Base-by-base conservation (phyloP, 73 alveolate genomes). In the Loxodes magnus region DNA sequence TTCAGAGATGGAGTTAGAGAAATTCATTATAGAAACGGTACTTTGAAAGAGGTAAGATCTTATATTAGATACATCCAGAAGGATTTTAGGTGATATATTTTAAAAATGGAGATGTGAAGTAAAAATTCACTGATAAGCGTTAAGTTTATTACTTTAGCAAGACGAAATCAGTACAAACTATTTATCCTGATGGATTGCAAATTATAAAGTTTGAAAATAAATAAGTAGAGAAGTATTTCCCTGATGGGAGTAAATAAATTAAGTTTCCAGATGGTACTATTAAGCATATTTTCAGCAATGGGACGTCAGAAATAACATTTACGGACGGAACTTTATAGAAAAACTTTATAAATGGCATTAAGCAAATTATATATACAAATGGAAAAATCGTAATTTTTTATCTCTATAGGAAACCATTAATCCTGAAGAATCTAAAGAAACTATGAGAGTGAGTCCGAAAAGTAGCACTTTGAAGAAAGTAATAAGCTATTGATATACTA, bases 81-180 rank as follows among this genome's bases (percentile, higher is more conserved):
- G 83, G 83, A 19, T 50, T 49, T 50, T 73, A 55, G 59, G 65
- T 69, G 35, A 59, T 69, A 4, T 27, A 59, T 38, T 69, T 69
- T 60, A 49, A 30, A 34, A 69, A 69, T 69, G 83, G 83, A n/a
- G 83, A 69, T 59, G 28, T 69, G 33, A 69, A 69, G 27, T 68
- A 55, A 17, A 57, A 33, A 41, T 69, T 25, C 31, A 73, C 83
- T 12, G 56, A 59, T 51, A 74, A 68, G 14, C 56, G 59, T 57
- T 59, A 63, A 59, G 46, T 69, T 9, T 69, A 69, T 60, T 69
- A 35, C 65, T 69, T 69, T 59, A 36, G 56, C 14, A 58, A 43
- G 48, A 68, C 83, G n/a, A 60, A 69, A 46, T 57, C 83, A 35
- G 83, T 69, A 26, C 83, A 69, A 59, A 69, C 83, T 5, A 58